phyloP scores from a whole-genome alignment of 1,139 yeast species.

The Yamadazyma kanchanaburiensis region DNA sequence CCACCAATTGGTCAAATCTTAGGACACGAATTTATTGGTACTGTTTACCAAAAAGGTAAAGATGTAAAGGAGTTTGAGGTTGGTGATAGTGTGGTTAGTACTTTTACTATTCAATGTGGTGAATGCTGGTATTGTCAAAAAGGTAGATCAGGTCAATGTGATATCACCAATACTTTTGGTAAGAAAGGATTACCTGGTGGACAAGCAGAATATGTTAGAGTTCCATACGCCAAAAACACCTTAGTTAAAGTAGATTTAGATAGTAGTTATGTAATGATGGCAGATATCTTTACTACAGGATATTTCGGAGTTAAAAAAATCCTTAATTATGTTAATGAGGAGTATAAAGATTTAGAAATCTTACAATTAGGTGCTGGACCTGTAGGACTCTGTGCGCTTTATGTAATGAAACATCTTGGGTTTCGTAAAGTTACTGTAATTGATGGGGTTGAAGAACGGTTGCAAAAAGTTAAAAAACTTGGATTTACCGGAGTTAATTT shows the following conservation, averaged over 20 bases:
- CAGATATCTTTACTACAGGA: slow-evolving; percentile 67
- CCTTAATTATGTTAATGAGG: slow-evolving; percentile 33
- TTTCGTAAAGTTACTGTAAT: slow-evolving; percentile 46
- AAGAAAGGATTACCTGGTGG: slow-evolving; percentile 54
- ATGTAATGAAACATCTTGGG: slow-evolving; percentile 45
- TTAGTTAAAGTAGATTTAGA: slow-evolving; percentile 36
- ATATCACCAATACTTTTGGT: slow-evolving; percentile 52
- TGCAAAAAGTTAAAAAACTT: slow-evolving; percentile 40
- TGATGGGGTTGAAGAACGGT: slow-evolving; percentile 48
- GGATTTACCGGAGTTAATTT: slow-evolving; percentile 49
- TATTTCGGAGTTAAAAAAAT: slow-evolving; percentile 55
- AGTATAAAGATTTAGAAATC: slow-evolving; percentile 36
- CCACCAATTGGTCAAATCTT: slow-evolving; percentile 37
- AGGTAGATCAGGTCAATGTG: slow-evolving; percentile 54
- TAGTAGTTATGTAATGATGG: slow-evolving; percentile 54
- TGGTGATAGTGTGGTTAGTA: slow-evolving; percentile 48
- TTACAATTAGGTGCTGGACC: slow-evolving; percentile 66
- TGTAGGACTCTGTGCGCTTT: slow-evolving; percentile 57
- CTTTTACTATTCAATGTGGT: slow-evolving; percentile 57
- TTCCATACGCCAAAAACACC: slow-evolving; percentile 55
- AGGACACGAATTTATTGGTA: slow-evolving; percentile 53
- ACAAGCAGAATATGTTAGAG: slow-evolving; percentile 57
- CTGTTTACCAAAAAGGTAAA: slow-evolving; percentile 34
- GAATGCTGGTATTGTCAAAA: slow-evolving; percentile 51
- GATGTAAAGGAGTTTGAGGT: slow-evolving; percentile 29